These are phyloP conservation scores for Rubia balearica DNA, from an alignment of 305 asterid species.

Conservation along the genomic window DNA sequence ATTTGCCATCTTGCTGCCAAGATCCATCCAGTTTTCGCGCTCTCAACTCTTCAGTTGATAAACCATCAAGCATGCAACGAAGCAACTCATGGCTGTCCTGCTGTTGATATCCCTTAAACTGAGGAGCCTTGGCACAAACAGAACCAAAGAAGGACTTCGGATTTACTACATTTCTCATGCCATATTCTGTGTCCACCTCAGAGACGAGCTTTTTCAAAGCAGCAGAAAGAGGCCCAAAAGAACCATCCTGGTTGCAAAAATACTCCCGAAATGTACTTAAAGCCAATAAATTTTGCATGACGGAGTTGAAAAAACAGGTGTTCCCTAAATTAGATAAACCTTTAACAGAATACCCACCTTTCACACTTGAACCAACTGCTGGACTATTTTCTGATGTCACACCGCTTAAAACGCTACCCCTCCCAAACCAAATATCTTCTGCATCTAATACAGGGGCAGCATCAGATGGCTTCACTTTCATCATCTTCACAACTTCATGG, in stretches of 20 bases:
- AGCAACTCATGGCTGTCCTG: constrained; percentile 98
- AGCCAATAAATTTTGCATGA: constrained; percentile 75
- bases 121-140: constrained; percentile 74
- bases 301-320: constrained; percentile 89
- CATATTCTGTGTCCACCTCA: constrained; percentile 43
- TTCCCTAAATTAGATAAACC: constrained; percentile 91
- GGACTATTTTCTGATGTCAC: constrained; percentile 34
- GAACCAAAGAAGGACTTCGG: constrained; percentile 72
- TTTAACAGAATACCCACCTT: constrained; percentile 38
- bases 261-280: constrained; percentile 47
- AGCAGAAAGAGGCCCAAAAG: constrained; percentile 62
- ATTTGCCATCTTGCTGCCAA: constrained; percentile 28
- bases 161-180: constrained; percentile 43
- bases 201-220: constrained; percentile 56
- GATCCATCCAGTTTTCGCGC: constrained; percentile 36
- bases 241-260: constrained; percentile 47
- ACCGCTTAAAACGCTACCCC: constrained; percentile 43
- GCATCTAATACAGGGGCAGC: constrained; percentile 43
- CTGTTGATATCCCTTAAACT: constrained; percentile 85
- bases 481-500: constrained; percentile 47
- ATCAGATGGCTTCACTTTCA: constrained; percentile 37
- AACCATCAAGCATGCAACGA: constrained; percentile 76
- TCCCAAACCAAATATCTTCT: constrained; percentile 78
- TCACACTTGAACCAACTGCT: constrained; percentile 23
- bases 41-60: constrained; percentile 57